Evolutionary conservation across 495 filamentous ascomycete genomes (phyloP).

Genomic region (Penicillium atrosanguineum): DNA sequence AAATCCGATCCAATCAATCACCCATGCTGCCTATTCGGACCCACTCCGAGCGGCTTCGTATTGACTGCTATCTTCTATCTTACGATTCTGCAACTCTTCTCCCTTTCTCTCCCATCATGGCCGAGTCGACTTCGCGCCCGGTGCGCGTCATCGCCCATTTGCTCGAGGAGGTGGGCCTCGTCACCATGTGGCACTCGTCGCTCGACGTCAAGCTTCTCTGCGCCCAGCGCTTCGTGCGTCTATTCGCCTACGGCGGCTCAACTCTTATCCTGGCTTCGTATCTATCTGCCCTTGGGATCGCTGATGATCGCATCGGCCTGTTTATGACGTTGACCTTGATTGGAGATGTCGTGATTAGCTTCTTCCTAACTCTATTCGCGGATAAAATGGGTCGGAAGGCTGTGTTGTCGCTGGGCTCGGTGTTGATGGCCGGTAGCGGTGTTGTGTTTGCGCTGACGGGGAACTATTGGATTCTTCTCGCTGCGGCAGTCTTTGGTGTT

Average conservation of each 20-base stretch:
- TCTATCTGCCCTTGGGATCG: conserved; percentile 61
- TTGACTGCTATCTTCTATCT: neutral
- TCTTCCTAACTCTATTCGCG: conserved; percentile 71
- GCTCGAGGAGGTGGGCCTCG: conserved; percentile 38
- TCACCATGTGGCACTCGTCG: conserved; percentile 39
- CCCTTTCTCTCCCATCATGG: conserved; percentile 2
- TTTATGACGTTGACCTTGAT: conserved; percentile 86
- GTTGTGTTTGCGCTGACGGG: conserved; percentile 62
- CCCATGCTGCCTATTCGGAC: too few species aligned
- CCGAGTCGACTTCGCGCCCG: conserved; percentile 1
- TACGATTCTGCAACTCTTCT: conserved; percentile 3
- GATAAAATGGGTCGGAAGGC: conserved; percentile 69
- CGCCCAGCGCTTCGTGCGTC: conserved; percentile 69
- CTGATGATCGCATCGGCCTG: conserved; percentile 72
- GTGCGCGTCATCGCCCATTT: conserved; percentile 10
- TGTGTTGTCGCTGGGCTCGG: conserved; percentile 66
- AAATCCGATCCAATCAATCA: too few species aligned
- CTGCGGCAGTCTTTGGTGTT: conserved; percentile 75
- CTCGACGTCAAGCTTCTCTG: conserved; percentile 73
- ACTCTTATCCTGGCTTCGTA: conserved; percentile 73
- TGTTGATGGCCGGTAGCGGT: conserved; percentile 66
- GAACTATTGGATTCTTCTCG: conserved; percentile 73
- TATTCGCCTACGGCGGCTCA: conserved; percentile 76
- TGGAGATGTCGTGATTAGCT: conserved; percentile 76
- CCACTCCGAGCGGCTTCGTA: too few species aligned